phyloP scores from a whole-genome alignment of 768 basidiomycete genomes.

The Mrakia blollopis region DNA sequence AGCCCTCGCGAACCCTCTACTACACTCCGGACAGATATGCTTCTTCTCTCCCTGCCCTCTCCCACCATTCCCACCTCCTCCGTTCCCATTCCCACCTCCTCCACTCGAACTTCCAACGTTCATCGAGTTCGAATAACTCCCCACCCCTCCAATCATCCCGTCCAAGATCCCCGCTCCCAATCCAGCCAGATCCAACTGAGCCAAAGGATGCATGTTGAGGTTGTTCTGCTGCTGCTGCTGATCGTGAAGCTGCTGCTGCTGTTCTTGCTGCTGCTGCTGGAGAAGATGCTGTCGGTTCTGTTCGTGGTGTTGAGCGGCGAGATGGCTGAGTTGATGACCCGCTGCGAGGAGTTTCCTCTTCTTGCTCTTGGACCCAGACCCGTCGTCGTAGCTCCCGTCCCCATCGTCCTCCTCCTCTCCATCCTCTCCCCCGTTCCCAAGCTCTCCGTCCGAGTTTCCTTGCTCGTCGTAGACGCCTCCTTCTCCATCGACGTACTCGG shows the following conservation, averaged over 20 bases:
- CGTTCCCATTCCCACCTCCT: neutral
- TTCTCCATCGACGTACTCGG: neutral
- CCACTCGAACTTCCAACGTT: neutral
- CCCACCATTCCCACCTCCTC: neutral
- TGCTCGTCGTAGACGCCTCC: neutral
- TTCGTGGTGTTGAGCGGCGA: no score
- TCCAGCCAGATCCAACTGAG: neutral
- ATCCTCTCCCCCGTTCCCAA: no score
- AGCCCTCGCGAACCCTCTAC: constrained; percentile 73
- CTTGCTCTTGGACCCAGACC: neutral
- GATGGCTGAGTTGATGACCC: no score
- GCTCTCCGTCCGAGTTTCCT: neutral
- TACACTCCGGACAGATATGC: constrained; percentile 22
- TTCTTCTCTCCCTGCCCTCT: constrained; percentile 24
- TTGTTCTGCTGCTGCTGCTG: neutral
- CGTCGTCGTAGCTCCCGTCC: neutral
- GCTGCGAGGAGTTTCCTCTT: neutral
- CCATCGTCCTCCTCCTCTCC: neutral
- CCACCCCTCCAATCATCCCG: neutral
- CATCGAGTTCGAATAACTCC: neutral
- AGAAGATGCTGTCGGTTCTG: no score
- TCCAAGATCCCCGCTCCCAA: neutral
- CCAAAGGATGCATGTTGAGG: neutral
- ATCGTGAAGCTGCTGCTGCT: neutral
- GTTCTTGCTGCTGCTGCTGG: neutral